Evolutionary conservation across 495 filamentous ascomycete species (phyloP), one percentile per base, ranked within the genome.

Genomic region (Penicillium egyptiacum): DNA sequence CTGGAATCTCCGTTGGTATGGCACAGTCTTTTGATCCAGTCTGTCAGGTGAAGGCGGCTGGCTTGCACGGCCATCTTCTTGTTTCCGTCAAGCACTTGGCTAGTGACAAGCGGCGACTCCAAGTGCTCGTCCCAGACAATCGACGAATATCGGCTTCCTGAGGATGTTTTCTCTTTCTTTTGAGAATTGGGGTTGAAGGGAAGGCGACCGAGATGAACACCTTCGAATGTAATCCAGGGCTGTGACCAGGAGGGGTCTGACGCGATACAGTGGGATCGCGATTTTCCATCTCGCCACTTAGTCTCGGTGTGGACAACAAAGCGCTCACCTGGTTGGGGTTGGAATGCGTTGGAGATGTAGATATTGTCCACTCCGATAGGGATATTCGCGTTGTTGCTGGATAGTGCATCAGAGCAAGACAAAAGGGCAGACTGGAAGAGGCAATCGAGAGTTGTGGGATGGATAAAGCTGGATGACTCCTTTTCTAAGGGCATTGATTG

Each of bases 361-460:
- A 62, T 49, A 5, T 61, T 57, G n/a, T 67, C 66, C 5, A 67
- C 64, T 3, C 54, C 61, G 4, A 67, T 41, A 3, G 64, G 66
- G 16, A 69, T 69, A 22, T 60, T 58, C 9, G 66, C 61, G 3
- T 60, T 45, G 19, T 56, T 50, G 52, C 48, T 64, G 0, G 55
- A 47, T 0, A 67, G 49, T 11, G 51, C 54, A 7, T 69, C 57
- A 0, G 64, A 67, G 28, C 55, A 57, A 5, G 64, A 60, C 9
- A 69, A 28, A 25, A 70, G 55, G 9, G 60, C 65, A 11, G 59
- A 47, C 20, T 75, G 71, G 42, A 75, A 67, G 25, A 73, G 58
- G 9, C 59, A 62, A 52, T 75, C 73, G 9, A 75, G 62, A 5
- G 65, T 64, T 1, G 70, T 69, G 7, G 71, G 73, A 37, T 75